Conservation (phyloP, 352 stramenopile species). For the Globisporangium cederbergense region DNA sequence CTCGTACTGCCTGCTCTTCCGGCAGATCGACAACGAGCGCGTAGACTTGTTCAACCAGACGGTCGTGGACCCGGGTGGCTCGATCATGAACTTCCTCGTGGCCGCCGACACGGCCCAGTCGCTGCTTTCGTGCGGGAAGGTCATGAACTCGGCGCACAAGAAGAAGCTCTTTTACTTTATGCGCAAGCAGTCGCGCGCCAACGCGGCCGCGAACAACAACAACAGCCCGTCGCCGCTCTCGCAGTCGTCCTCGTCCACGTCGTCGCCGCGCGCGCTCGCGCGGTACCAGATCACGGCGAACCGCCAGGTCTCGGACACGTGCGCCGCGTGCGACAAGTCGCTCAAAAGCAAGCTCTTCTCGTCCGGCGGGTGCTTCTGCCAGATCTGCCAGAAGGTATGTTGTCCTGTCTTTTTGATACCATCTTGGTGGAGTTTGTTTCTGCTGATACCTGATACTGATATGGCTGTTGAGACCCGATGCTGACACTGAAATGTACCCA, state of each 20-base stretch:
- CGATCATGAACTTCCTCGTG: slow-evolving; percentile 36
- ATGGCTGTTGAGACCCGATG: neutral
- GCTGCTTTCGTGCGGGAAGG: slow-evolving; percentile 26
- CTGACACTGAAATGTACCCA: neutral
- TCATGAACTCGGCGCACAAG: slow-evolving; percentile 35
- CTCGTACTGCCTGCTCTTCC: slow-evolving; percentile 41
- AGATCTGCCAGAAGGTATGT: slow-evolving; percentile 15
- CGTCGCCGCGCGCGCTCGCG: slow-evolving; percentile 2
- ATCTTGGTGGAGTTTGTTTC: neutral
- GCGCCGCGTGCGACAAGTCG: slow-evolving; percentile 34
- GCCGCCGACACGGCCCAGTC: slow-evolving; percentile 26
- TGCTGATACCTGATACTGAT: neutral
- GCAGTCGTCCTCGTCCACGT: slow-evolving; percentile 1
- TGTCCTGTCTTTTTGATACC: neutral
- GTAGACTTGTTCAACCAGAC: slow-evolving; percentile 44
- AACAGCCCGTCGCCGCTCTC: slow-evolving; percentile 5
- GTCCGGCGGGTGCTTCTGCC: slow-evolving; percentile 27
- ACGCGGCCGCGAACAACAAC: slow-evolving; percentile 4
- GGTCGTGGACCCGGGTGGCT: slow-evolving; percentile 34
- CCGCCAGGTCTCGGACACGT: slow-evolving; percentile 16
- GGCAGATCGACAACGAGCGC: slow-evolving; percentile 30
- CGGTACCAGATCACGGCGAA: slow-evolving; percentile 6
- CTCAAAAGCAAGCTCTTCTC: slow-evolving; percentile 29
- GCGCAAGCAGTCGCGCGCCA: slow-evolving; percentile 18
- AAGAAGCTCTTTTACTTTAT: slow-evolving; percentile 59